Percentiles rank a stretch among this genome's conserved stretches.
Evolutionary conservation across 2,329 filamentous ascomycete species (phyloP).

Genomic region (Cryphonectria nitschkei): DNA sequence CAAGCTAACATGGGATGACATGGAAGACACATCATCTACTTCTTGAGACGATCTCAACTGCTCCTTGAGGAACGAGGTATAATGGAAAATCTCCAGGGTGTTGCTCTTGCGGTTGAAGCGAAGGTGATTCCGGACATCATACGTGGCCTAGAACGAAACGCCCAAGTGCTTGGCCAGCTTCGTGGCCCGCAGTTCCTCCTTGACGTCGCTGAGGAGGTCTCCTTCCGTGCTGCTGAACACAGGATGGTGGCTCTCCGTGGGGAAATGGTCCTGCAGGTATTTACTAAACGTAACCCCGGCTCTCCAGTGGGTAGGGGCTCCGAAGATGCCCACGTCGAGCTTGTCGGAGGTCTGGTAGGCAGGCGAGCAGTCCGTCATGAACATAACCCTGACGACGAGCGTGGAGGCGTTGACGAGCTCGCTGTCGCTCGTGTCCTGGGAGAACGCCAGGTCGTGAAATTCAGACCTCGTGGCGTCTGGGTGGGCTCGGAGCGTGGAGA

Average conservation of each 20-base stretch:
- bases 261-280: not conserved
- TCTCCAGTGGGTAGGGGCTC: not conserved
- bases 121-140: constrained; percentile 1
- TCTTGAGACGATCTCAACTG: not conserved
- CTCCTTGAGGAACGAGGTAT: constrained; percentile 2
- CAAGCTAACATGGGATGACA: not conserved
- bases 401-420: not conserved
- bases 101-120: not conserved
- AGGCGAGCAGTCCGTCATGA: not conserved
- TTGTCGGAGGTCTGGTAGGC: not conserved
- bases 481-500: not conserved
- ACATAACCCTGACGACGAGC: not conserved
- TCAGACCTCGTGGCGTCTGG: not conserved
- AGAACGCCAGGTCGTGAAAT: not conserved
- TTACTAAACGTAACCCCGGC: not conserved
- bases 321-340: not conserved
- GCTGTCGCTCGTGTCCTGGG: not conserved
- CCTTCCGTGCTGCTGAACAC: not conserved
- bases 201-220: not conserved
- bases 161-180: not conserved
- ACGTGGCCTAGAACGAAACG: not conserved
- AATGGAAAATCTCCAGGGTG: not conserved
- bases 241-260: not conserved
- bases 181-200: not conserved
- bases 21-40: not conserved